Percentiles rank a stretch among this genome's conserved stretches.
Evolutionary conservation across 2,329 filamentous ascomycete genomes (phyloP).

Genomic region (Torrubiellomyces zombiae): DNA sequence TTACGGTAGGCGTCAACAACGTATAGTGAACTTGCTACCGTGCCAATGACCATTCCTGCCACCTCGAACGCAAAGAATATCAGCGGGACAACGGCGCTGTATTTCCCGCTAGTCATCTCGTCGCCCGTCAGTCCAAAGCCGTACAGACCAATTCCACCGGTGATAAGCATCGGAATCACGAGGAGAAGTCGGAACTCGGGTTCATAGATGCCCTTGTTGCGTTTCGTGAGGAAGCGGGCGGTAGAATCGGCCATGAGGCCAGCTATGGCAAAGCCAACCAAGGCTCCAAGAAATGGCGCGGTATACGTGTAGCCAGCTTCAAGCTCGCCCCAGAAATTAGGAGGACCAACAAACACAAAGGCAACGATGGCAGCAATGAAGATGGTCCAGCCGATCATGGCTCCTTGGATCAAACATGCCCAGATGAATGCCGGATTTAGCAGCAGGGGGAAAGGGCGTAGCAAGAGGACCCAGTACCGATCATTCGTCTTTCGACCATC

Average conservation of each 20-base stretch:
- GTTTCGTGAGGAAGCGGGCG: conserved; percentile 51
- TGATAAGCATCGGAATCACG: conserved; percentile 64
- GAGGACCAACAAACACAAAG: conserved; percentile 66
- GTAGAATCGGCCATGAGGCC: conserved; percentile 59
- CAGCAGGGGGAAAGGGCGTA: conserved; percentile 71
- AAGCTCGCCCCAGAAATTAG: conserved; percentile 67
- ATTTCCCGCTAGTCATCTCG: conserved; percentile 36
- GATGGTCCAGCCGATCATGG: conserved; percentile 89
- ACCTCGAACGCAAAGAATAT: conserved; percentile 76
- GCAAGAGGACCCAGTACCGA: conserved; percentile 43
- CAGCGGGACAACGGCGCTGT: conserved; percentile 57
- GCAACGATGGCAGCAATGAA: conserved; percentile 74
- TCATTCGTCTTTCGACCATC: conserved; percentile 72
- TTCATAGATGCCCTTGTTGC: conserved; percentile 72
- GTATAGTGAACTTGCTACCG: conserved; percentile 72
- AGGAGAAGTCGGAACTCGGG: conserved; percentile 80
- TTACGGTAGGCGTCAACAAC: conserved; percentile 82
- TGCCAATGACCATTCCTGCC: conserved; percentile 80
- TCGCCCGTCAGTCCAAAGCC: conserved; percentile 65
- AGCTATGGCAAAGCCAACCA: conserved; percentile 61
- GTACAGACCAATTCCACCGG: conserved; percentile 64
- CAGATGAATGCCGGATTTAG: conserved; percentile 75
- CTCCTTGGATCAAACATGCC: conserved; percentile 64
- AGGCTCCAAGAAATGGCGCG: conserved; percentile 68
- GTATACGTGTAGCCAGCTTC: conserved; percentile 77